phyloP scores from a whole-genome alignment of 768 basidiomycete genomes.

The Calocera viscosa region DNA sequence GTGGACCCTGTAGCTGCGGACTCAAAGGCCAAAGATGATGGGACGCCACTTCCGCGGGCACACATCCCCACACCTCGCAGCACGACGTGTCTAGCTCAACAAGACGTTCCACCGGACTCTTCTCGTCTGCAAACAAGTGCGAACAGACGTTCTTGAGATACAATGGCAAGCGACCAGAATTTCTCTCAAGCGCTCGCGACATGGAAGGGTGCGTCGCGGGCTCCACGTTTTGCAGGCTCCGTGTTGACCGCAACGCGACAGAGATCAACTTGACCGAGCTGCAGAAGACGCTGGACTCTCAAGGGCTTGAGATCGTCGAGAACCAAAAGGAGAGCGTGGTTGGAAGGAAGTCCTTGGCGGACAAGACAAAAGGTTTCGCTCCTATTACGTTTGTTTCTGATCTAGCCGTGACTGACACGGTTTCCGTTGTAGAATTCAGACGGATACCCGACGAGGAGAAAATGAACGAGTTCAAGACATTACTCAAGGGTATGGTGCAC shows the following conservation, averaged over 20 bases:
- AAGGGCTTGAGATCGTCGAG: conserved; percentile 91
- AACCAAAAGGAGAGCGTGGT: conserved; percentile 96
- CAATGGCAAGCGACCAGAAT: conserved; percentile 48
- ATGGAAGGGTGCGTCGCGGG: conserved; percentile 64
- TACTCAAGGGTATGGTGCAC: conserved; percentile 62
- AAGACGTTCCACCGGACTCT: not conserved
- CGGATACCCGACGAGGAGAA: conserved; percentile 88
- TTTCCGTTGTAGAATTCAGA: conserved; percentile 64
- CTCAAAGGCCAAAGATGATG: not conserved
- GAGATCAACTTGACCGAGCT: conserved; percentile 81
- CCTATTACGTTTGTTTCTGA: not conserved
- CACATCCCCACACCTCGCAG: not conserved
- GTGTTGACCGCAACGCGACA: conserved; percentile 23
- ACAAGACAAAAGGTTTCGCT: conserved; percentile 87
- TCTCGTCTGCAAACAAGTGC: not conserved
- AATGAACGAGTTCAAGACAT: conserved; percentile 69
- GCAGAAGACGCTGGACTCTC: conserved; percentile 83
- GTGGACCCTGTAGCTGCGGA: not conserved
- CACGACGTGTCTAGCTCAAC: not conserved
- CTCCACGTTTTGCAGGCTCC: not conserved
- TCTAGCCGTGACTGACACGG: not conserved
- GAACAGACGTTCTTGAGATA: not conserved
- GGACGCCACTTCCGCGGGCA: not conserved
- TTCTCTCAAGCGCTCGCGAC: conserved; percentile 85
- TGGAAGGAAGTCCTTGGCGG: conserved; percentile 84